Conservation (phyloP, 2,329 filamentous ascomycete genomes). For the Penicillium vulpinum region DNA sequence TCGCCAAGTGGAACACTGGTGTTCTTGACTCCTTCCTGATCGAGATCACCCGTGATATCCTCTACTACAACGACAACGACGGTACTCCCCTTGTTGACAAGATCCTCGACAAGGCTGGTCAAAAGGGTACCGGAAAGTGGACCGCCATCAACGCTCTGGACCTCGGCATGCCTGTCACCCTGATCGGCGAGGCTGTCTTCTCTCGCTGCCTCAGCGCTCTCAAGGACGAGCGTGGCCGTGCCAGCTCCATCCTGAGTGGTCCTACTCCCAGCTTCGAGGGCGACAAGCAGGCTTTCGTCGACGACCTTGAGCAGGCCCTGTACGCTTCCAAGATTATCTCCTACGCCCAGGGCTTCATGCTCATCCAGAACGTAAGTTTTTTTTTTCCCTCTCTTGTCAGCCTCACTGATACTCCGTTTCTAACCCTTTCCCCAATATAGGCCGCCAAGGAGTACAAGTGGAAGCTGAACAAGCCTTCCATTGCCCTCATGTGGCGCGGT, state of each 20-base stretch:
- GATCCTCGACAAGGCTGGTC: constrained; percentile 96
- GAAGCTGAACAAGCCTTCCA: constrained; percentile 99
- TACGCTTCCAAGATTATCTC: constrained; percentile 99
- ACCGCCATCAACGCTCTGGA: constrained; percentile 98
- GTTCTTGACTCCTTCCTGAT: constrained; percentile 99
- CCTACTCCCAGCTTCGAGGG: constrained; percentile 80
- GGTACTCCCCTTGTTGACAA: constrained; percentile 91
- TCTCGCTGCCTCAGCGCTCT: constrained; percentile 89
- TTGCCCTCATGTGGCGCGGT: constrained; percentile 99
- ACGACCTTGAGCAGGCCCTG: constrained; percentile 96
- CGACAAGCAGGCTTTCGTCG: constrained; percentile 89
- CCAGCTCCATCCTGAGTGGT: constrained; percentile 75
- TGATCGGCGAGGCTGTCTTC: constrained; percentile 97
- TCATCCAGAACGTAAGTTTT: constrained; percentile 86
- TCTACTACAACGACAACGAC: constrained; percentile 97
- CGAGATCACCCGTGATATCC: constrained; percentile 97
- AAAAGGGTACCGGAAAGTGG: constrained; percentile 99
- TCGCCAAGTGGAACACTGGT: constrained; percentile 97
- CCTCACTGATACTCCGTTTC: not conserved
- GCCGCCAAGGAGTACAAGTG: constrained; percentile 93
- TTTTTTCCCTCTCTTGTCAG: not conserved
- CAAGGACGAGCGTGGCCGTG: constrained; percentile 87
- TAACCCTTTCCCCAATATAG: constrained; percentile 45
- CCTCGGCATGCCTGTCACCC: constrained; percentile 95
- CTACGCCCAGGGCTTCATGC: constrained; percentile 99